Percentiles rank a stretch among this genome's conserved stretches.
phyloP scores from a whole-genome alignment of 306 rosid genomes.

The Citrullus amarus region DNA sequence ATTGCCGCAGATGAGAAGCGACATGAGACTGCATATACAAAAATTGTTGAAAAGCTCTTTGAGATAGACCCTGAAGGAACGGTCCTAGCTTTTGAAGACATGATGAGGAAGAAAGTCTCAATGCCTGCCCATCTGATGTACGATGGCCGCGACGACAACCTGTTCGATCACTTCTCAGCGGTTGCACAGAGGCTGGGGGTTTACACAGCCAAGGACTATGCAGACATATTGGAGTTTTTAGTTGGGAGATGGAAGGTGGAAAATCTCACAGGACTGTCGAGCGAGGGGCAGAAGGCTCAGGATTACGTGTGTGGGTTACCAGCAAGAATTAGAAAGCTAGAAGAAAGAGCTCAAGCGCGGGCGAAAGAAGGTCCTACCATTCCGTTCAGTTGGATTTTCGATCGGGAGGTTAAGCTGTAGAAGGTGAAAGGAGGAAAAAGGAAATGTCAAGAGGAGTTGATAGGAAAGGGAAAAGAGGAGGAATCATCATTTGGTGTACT shows the following conservation, averaged over 20 bases:
- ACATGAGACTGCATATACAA: conserved; percentile 87
- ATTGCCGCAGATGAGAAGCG: conserved; percentile 91
- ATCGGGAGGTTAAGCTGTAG: conserved; percentile 58
- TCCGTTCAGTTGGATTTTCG: conserved; percentile 67
- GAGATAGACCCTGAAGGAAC: conserved; percentile 81
- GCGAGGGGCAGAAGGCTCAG: conserved; percentile 71
- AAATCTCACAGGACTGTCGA: conserved; percentile 52
- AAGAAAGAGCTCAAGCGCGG: conserved; percentile 68
- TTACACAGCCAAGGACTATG: conserved; percentile 84
- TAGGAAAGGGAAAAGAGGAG: not conserved
- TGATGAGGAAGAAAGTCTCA: conserved; percentile 86
- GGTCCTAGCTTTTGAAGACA: conserved; percentile 65
- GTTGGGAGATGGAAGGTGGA: conserved; percentile 83
- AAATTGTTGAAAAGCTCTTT: conserved; percentile 73
- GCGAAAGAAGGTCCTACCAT: conserved; percentile 34
- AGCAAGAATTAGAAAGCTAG: conserved; percentile 74
- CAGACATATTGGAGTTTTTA: conserved; percentile 78
- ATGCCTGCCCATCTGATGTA: conserved; percentile 95
- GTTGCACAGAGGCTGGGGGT: conserved; percentile 82
- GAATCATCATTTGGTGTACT: not conserved
- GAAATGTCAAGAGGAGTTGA: not conserved
- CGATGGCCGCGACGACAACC: conserved; percentile 63
- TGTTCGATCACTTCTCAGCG: conserved; percentile 61
- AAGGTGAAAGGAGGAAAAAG: not conserved
- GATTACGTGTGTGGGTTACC: conserved; percentile 67